Percentiles rank a stretch among this genome's conserved stretches.
Evolutionary conservation across 164 flowering plant species (phyloP).

Genomic region (Nymphaea thermarum): DNA sequence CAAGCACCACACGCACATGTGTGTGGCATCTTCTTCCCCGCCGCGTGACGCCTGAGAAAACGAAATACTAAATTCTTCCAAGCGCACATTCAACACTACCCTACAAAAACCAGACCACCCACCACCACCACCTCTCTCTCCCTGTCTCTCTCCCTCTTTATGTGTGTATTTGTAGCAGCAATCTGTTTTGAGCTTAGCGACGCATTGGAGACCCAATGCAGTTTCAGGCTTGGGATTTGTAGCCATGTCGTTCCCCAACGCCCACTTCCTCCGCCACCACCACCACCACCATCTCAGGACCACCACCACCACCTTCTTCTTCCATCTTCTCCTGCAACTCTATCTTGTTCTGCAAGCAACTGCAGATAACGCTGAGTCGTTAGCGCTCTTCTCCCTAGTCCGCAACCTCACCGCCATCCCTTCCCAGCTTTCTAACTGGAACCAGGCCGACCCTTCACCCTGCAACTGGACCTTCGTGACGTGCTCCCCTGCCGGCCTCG

Average conservation of each 20-base stretch:
- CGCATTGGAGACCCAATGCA: conserved; percentile 58
- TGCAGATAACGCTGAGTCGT: conserved; percentile 28
- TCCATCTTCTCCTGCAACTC: conserved; percentile 4
- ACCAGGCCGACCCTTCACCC: conserved; percentile 25
- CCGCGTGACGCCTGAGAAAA: background rate
- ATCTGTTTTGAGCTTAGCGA: background rate
- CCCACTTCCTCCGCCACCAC: conserved; percentile 6
- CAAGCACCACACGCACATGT: too few species aligned
- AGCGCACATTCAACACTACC: background rate
- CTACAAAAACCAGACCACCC: background rate
- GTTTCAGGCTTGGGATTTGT: conserved; percentile 39
- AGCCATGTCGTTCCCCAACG: conserved; percentile 28
- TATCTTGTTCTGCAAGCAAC: background rate
- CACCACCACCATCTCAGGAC: conserved; percentile 8
- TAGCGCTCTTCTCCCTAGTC: conserved; percentile 41
- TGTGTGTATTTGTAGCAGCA: background rate
- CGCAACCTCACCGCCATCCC: conserved; percentile 8
- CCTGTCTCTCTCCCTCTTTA: background rate
- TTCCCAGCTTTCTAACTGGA: conserved; percentile 25
- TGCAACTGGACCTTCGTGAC: conserved; percentile 52
- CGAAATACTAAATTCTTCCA: background rate
- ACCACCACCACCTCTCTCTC: conserved; percentile 7
- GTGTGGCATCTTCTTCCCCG: too few species aligned
- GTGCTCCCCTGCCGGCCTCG: conserved; percentile 29
- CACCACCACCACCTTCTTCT: conserved; percentile 1